phyloP scores from a whole-genome alignment of 2,329 filamentous ascomycete species.

The Hypoxylon rubiginosum region DNA sequence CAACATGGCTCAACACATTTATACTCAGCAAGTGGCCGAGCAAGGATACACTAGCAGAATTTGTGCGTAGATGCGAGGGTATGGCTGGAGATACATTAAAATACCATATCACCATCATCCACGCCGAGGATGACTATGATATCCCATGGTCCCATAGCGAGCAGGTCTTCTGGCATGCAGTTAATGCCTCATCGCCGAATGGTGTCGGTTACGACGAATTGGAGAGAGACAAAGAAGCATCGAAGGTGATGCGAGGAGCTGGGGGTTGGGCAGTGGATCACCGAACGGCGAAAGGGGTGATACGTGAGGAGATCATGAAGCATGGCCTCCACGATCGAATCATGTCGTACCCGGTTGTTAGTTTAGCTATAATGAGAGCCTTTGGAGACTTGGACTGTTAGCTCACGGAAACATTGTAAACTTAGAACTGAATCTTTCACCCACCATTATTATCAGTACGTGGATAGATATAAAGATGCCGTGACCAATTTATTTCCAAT shows the following conservation, averaged over 20 bases:
- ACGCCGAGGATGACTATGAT: constrained; percentile 66
- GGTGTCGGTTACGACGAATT: constrained; percentile 61
- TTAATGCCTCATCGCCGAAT: constrained; percentile 59
- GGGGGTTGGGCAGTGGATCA: constrained; percentile 66
- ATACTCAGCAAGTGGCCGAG: constrained; percentile 63
- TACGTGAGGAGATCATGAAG: constrained; percentile 68
- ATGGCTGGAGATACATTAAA: constrained; percentile 28
- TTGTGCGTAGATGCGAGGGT: constrained; percentile 57
- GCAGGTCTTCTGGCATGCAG: constrained; percentile 66
- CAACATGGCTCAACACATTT: constrained; percentile 58
- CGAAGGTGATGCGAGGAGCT: constrained; percentile 58
- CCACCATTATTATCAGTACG: too few relatives aligned
- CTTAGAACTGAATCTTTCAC: too few relatives aligned
- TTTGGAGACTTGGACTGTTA: constrained; percentile 49
- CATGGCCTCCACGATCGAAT: constrained; percentile 69
- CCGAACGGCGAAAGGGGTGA: constrained; percentile 59
- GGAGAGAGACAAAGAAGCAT: constrained; percentile 57
- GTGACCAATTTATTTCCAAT: too few relatives aligned
- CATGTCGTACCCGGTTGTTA: constrained; percentile 69
- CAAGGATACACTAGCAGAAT: constrained; percentile 62
- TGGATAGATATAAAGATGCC: too few relatives aligned
- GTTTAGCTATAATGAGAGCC: constrained; percentile 63
- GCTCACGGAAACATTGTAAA: too few relatives aligned
- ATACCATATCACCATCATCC: constrained; percentile 64
- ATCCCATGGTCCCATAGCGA: constrained; percentile 65